These are phyloP conservation scores for Neurospora intermedia DNA, from an alignment of 495 filamentous ascomycete genomes.

Conservation along the genomic window DNA sequence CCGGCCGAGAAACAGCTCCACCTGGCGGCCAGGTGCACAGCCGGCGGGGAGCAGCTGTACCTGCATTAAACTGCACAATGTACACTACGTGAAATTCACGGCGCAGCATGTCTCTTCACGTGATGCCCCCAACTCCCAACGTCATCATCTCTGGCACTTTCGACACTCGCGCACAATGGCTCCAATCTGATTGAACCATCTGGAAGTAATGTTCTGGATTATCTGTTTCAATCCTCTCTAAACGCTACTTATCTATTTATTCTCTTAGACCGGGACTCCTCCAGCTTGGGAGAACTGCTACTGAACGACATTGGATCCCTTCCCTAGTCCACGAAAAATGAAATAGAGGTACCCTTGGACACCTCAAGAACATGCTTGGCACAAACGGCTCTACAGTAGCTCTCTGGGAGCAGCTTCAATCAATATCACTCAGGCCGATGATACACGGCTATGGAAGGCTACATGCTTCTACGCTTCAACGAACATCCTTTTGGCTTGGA, in stretches of 20 bases:
- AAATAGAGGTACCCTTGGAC: neutral
- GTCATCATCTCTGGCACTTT: neutral
- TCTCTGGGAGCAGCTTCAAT: too few species aligned
- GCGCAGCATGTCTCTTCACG: neutral
- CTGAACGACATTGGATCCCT: neutral
- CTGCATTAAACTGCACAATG: neutral
- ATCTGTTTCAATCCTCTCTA: accelerated
- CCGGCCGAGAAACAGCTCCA: neutral
- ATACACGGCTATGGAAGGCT: neutral
- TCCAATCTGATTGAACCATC: neutral
- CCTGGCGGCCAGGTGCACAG: neutral
- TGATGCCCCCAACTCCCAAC: neutral
- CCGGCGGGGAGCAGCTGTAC: neutral
- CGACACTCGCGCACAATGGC: neutral
- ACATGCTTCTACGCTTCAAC: neutral
- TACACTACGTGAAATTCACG: too few species aligned
- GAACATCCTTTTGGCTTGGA: neutral
- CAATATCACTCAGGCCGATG: too few species aligned
- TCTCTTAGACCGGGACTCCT: too few species aligned
- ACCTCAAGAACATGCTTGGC: neutral
- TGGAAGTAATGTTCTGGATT: neutral
- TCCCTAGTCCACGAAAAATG: neutral
- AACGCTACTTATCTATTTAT: accelerated
- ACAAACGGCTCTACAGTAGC: too few species aligned
- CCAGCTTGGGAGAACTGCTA: neutral